Evolutionary conservation across 768 basidiomycete genomes (phyloP).

Genomic region (Phylloporus arenicola): DNA sequence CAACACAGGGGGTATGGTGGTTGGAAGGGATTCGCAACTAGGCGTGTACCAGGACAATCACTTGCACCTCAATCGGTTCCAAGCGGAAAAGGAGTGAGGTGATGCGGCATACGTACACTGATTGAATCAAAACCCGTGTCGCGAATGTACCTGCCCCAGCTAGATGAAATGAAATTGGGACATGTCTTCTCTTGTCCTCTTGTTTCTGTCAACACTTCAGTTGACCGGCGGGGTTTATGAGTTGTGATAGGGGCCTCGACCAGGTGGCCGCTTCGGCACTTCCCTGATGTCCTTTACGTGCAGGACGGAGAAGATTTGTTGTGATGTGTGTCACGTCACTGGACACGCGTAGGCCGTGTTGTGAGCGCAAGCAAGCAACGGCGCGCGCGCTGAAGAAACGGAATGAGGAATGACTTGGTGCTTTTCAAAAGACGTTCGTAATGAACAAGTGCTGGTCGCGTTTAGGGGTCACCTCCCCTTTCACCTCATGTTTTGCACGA

Average conservation of each 20-base stretch:
- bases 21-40: slow-evolving; percentile 3
- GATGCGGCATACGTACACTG: slow-evolving; percentile 6
- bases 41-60: neutral
- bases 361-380: slow-evolving; percentile 11
- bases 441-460: neutral
- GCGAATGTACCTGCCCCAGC: neutral
- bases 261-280: slow-evolving; percentile 5
- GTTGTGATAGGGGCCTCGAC: slow-evolving; percentile 7
- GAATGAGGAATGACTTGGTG: neutral
- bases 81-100: slow-evolving; percentile 3
- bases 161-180: slow-evolving; percentile 7
- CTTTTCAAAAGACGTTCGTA: slow-evolving; percentile 1
- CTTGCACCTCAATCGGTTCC: slow-evolving; percentile 9
- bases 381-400: slow-evolving; percentile 1
- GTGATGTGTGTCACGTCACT: slow-evolving; percentile 16
- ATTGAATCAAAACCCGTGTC: slow-evolving; percentile 6
- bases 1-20: neutral
- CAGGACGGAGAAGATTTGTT: slow-evolving; percentile 1
- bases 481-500: slow-evolving; percentile 17
- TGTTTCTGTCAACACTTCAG: slow-evolving; percentile 1
- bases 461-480: neutral
- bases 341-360: slow-evolving; percentile 18
- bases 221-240: slow-evolving; percentile 7
- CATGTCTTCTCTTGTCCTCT: neutral
- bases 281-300: slow-evolving; percentile 20